Base-by-base conservation (phyloP, 2,329 filamentous ascomycete species). In the Hypomyces rosellus region DNA sequence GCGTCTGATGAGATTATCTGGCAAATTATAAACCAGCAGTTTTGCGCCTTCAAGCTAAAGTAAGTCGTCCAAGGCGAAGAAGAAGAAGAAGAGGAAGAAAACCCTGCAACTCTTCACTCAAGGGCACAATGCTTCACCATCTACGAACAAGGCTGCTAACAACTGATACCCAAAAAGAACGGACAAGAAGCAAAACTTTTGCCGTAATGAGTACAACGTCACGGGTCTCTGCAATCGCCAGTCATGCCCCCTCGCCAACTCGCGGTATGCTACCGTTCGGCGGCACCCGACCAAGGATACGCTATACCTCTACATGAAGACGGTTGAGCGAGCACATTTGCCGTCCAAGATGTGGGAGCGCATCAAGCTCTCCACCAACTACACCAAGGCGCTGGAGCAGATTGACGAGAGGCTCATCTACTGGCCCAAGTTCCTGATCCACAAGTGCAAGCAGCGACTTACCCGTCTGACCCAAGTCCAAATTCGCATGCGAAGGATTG, bases 271-370 rank as follows among this genome's bases (percentile, higher is more conserved):
- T 54, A 97, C 92, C 8, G 84, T 97, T 54, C 86, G 92, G 57
- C 82, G 88, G 48, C 84, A 95, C 63, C 86, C 90, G 74, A 84
- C 69, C 54, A 91, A 88, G 48, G 87, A 88, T 55, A 83, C 82
- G 8, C 79, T 97, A 55, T 97, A 96, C 73, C 84, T 97, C 51
- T 97, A 95, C 78, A 95, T 96, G 79, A 97, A 96, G 75, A 93
- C 89, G 4, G 82, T 91, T 59, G 90, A 96, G 74, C 88, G 93
- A 55, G 79, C 86, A 12, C 92, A 91, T 69, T 81, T 92, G 70
- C 93, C 92, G 1, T 85, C 82, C 52, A 95, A 95, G 70, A 84
- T 92, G 74, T 99, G 93, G 93, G 90, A 97, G 73, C 84, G 86
- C 59, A 89, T 96, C 66, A 88, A 90, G 65, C 76, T 99, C 34